Evolutionary conservation across 164 flowering plant species (phyloP).

Genomic region (Malania oleifera): DNA sequence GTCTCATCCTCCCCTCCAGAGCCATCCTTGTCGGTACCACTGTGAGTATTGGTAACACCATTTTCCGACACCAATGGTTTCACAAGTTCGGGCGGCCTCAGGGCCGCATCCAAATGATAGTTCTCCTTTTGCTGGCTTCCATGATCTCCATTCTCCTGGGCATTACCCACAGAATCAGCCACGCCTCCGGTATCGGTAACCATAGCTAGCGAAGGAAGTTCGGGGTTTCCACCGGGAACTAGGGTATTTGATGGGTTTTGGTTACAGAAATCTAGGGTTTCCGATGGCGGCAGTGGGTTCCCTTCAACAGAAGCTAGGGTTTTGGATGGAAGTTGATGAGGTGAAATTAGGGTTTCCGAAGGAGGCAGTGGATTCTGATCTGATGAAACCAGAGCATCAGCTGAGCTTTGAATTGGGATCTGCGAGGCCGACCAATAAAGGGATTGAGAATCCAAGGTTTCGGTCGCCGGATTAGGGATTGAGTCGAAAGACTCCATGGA

Average conservation of each 20-base stretch:
- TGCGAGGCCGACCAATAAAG: neutral
- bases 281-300: neutral
- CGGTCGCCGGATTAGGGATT: neutral
- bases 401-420: neutral
- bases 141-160: neutral
- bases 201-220: neutral
- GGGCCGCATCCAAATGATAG: neutral
- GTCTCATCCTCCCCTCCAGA: slow-evolving; percentile 75
- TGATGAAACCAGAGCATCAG: slow-evolving; percentile 1
- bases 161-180: neutral
- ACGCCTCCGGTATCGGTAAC: neutral
- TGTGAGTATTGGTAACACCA: slow-evolving; percentile 43
- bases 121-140: neutral
- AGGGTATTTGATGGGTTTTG: neutral
- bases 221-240: neutral
- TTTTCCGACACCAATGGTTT: slow-evolving; percentile 44
- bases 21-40: slow-evolving; percentile 51
- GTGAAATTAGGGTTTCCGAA: neutral
- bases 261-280: neutral
- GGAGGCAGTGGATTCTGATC: neutral
- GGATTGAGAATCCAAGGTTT: neutral
- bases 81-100: slow-evolving; percentile 14
- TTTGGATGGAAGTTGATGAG: neutral
- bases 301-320: neutral
- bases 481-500: neutral